Percentiles rank a stretch among this genome's conserved stretches.
Conservation (phyloP, 2,329 filamentous ascomycete genomes). For the Fusarium concolor region DNA sequence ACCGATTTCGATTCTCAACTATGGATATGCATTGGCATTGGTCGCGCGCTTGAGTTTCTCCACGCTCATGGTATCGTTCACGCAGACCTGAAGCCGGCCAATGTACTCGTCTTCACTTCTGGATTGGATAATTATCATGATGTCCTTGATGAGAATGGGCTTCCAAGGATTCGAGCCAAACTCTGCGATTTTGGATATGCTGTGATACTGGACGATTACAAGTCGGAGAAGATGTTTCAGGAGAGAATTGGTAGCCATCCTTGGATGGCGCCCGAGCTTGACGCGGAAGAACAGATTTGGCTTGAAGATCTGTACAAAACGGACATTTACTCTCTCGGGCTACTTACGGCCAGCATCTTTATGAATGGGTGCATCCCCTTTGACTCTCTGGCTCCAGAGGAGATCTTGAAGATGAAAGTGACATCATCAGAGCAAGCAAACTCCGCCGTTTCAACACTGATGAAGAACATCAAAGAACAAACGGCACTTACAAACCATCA, state of each 20-base stretch:
- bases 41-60: not conserved
- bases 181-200: constrained; percentile 8
- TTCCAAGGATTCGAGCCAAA: not conserved
- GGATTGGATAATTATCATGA: not conserved
- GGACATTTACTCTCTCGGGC: not conserved
- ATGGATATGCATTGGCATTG: not conserved
- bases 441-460: not conserved
- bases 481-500: not conserved
- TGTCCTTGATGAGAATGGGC: not conserved
- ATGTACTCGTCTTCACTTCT: not conserved
- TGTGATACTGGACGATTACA: not conserved
- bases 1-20: not conserved
- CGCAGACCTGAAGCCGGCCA: not conserved
- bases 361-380: not conserved
- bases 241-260: not conserved
- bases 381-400: not conserved
- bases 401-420: not conserved
- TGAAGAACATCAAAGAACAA: not conserved
- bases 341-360: not conserved
- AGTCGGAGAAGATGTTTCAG: not conserved
- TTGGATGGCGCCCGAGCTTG: constrained; percentile 4
- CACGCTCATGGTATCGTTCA: not conserved
- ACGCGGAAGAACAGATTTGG: not conserved
- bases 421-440: not conserved
- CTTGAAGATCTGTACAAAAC: not conserved